Conservation (phyloP, 768 basidiomycete genomes). For the Leucogyrophana mollusca region DNA sequence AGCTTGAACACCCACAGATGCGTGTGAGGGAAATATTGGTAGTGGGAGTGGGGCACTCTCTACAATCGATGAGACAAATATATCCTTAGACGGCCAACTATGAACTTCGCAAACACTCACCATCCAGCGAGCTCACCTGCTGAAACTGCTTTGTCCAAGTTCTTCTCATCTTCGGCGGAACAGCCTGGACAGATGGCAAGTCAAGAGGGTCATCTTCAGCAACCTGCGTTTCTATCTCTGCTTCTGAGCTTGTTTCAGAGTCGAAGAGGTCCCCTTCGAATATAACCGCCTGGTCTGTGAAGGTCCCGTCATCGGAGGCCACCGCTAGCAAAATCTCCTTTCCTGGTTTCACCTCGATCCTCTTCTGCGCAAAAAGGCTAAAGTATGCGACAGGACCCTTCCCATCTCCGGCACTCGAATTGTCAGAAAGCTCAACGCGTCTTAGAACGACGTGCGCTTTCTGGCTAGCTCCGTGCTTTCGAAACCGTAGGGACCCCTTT, state of each 20-base stretch:
- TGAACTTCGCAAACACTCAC: slow-evolving; percentile 31
- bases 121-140: slow-evolving; percentile 35
- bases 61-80: too few relatives aligned
- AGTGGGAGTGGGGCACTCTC: slow-evolving; percentile 12
- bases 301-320: slow-evolving; percentile 47
- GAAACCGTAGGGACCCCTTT: slow-evolving; percentile 61
- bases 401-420: slow-evolving; percentile 42
- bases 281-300: slow-evolving; percentile 56
- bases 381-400: slow-evolving; percentile 47
- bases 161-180: slow-evolving; percentile 67
- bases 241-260: slow-evolving; percentile 35
- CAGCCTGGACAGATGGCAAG: slow-evolving; percentile 31
- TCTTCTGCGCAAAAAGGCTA: slow-evolving; percentile 65
- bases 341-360: slow-evolving; percentile 68
- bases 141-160: slow-evolving; percentile 54
- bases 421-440: slow-evolving; percentile 53
- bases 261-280: slow-evolving; percentile 51
- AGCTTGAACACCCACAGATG: slow-evolving; percentile 47
- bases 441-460: slow-evolving; percentile 68
- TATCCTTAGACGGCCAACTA: too few relatives aligned
- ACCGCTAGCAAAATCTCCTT: slow-evolving; percentile 68
- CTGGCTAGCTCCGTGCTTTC: slow-evolving; percentile 62
- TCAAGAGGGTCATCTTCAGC: slow-evolving; percentile 40
- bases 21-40: slow-evolving; percentile 16
- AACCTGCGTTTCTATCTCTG: slow-evolving; percentile 40